Evolutionary conservation across 1,284 basidiomycete species (phyloP).

Genomic region (Prillingera fragicola): DNA sequence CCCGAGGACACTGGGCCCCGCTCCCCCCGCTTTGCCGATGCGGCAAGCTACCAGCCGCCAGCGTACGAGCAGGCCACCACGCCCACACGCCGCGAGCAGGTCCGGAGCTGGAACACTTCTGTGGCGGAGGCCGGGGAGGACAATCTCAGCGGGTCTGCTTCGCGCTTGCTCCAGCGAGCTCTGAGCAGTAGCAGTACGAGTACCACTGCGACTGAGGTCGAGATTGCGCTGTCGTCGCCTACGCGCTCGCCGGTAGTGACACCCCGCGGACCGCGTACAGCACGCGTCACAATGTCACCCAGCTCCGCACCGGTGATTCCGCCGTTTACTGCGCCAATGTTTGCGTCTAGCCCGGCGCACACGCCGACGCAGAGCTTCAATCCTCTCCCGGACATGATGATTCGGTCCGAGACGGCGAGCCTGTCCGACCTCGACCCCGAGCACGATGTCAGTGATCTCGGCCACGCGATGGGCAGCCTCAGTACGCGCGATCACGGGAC

Average conservation of each 20-base stretch:
- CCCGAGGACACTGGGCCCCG: background rate
- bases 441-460: background rate
- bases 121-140: background rate
- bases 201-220: conserved; percentile 28
- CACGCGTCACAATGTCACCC: background rate
- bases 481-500: too few species aligned
- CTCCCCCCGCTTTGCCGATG: background rate
- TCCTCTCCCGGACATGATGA: background rate
- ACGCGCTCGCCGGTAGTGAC: conserved; percentile 1
- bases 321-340: background rate
- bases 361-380: background rate
- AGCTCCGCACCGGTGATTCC: background rate
- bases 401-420: background rate
- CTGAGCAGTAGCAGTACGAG: conserved; percentile 13
- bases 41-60: background rate
- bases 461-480: too few species aligned
- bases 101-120: background rate
- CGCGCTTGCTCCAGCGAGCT: conserved; percentile 4
- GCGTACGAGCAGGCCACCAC: background rate
- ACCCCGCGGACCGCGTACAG: conserved; percentile 5
- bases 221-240: conserved; percentile 16
- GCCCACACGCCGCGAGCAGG: background rate
- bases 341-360: background rate
- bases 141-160: conserved; percentile 1
- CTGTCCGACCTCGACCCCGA: too few species aligned